These are phyloP conservation scores for Solanum neorickii DNA, from an alignment of 257 asterid genomes.

Conservation along the genomic window DNA sequence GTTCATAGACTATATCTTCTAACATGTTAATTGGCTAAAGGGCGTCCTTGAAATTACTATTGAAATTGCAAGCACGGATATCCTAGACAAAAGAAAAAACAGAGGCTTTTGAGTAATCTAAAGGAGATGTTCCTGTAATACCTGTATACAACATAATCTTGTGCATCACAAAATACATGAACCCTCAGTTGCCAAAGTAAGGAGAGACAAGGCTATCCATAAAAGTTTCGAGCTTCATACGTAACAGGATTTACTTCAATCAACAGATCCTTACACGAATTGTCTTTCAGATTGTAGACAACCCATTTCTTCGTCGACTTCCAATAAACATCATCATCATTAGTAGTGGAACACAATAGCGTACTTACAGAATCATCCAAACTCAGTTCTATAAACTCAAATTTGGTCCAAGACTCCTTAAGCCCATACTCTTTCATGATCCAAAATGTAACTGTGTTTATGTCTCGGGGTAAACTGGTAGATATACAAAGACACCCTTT, in stretches of 20 bases:
- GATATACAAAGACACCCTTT: no score
- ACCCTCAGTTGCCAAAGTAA: background rate
- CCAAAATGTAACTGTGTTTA: no score
- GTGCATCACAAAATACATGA: background rate
- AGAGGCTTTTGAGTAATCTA: background rate
- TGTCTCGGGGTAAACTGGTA: no score
- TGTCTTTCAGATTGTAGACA: background rate
- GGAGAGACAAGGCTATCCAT: constrained; percentile 6
- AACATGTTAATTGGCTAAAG: background rate
- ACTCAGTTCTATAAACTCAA: no score
- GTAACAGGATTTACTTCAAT: background rate
- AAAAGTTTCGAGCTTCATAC: background rate
- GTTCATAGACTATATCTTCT: background rate
- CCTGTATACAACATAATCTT: background rate
- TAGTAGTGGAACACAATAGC: background rate
- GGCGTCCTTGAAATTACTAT: background rate
- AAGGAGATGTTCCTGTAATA: background rate
- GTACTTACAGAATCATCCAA: background rate
- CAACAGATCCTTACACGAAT: background rate
- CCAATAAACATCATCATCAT: background rate
- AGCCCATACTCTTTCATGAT: no score
- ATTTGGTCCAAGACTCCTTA: no score
- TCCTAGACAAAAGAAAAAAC: background rate
- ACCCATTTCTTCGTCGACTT: background rate
- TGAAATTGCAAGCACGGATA: no score